A percentile compares a stretch with the other conserved stretches of the same genome.
Evolutionary conservation across 2,329 filamentous ascomycete species (phyloP).

Genomic region (Trichoderma simmonsii): DNA sequence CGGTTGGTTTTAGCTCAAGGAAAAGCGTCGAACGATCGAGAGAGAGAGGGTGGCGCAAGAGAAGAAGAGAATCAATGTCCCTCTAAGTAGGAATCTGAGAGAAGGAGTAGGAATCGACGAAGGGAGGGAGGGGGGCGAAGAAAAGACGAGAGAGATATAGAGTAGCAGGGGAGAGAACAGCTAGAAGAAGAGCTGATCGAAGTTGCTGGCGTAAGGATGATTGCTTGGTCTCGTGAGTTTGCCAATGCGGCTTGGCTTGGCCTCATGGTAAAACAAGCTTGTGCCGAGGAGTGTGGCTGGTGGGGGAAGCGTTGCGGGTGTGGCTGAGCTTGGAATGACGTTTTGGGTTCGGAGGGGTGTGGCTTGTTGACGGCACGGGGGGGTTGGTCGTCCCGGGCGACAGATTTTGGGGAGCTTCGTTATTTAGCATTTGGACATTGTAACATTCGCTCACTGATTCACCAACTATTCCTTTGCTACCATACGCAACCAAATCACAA

Average conservation of each 20-base stretch:
- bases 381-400: constrained; percentile 15
- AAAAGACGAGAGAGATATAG: neutral
- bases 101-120: neutral
- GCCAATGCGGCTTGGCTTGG: neutral
- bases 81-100: neutral
- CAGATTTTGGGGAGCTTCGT: neutral
- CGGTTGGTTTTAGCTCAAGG: neutral
- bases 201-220: neutral
- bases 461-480: neutral
- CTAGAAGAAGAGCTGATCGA: neutral
- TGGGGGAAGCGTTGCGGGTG: neutral
- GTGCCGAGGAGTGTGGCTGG: neutral
- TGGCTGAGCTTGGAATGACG: constrained; percentile 4
- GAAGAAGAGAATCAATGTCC: neutral
- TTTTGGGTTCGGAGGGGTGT: constrained; percentile 9
- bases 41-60: neutral
- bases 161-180: neutral
- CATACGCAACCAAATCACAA: neutral
- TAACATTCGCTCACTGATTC: neutral
- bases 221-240: constrained; percentile 18
- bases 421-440: neutral
- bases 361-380: constrained; percentile 8
- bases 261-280: neutral
- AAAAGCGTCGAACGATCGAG: neutral
- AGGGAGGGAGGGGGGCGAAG: neutral